These are phyloP conservation scores for Fusarium burgessii DNA, from an alignment of 2,329 filamentous ascomycete species.

Conservation along the genomic window DNA sequence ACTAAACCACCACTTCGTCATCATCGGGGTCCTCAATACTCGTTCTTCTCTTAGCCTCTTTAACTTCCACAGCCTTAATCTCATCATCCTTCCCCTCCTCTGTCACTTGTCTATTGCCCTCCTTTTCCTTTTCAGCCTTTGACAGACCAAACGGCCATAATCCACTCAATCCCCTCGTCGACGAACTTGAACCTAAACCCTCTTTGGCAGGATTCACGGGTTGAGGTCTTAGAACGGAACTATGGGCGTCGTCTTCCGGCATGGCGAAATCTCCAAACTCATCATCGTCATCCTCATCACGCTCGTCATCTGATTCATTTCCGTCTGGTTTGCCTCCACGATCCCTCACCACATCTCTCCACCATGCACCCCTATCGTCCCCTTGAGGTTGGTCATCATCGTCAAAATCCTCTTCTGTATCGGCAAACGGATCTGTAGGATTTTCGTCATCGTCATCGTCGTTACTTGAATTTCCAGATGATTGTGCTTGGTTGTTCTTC, in stretches of 20 bases:
- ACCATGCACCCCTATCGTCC: slow-evolving; percentile 59
- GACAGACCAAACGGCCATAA: slow-evolving; percentile 68
- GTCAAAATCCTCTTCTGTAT: slow-evolving; percentile 66
- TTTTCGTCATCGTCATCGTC: slow-evolving; percentile 56
- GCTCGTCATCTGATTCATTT: slow-evolving; percentile 62
- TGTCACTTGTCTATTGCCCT: slow-evolving; percentile 24
- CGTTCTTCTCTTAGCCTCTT: slow-evolving; percentile 65
- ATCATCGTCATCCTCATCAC: slow-evolving; percentile 69
- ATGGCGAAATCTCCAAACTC: slow-evolving; percentile 78
- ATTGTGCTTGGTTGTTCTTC: slow-evolving; percentile 67
- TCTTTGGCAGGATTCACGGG: slow-evolving; percentile 64
- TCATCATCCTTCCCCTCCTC: slow-evolving; percentile 47
- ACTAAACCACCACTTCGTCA: slow-evolving; percentile 59
- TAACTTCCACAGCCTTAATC: slow-evolving; percentile 62
- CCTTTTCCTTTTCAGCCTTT: slow-evolving; percentile 53
- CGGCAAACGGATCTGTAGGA: slow-evolving; percentile 60
- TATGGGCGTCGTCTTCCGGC: slow-evolving; percentile 64
- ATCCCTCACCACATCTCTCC: slow-evolving; percentile 56
- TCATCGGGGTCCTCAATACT: slow-evolving; percentile 72
- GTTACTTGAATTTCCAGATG: slow-evolving; percentile 57
- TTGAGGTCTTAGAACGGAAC: slow-evolving; percentile 64
- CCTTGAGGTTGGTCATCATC: slow-evolving; percentile 56
- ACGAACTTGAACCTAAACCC: slow-evolving; percentile 39
- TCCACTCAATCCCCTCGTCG: slow-evolving; percentile 58
- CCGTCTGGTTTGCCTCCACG: slow-evolving; percentile 59